Evolutionary conservation across 2,329 filamentous ascomycete species (phyloP), one percentile per base, ranked within the genome.

Genomic region (Fusarium phyllophilum): DNA sequence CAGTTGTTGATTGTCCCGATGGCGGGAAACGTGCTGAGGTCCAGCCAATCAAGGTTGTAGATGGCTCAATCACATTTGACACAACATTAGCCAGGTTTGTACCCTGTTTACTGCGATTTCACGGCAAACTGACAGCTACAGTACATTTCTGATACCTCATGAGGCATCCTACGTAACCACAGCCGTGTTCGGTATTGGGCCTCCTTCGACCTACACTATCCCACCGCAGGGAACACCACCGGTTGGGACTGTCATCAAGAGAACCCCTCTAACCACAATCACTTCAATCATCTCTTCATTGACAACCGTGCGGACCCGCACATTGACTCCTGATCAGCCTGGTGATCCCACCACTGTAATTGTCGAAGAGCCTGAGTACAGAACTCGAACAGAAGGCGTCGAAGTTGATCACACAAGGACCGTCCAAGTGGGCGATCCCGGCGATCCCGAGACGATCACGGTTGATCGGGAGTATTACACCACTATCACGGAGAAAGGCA

Each of bases 31-130:
- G 60, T 13, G 31, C 67, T 8, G 38, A 68, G 12, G 12, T 62
- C 1, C 66, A 68, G 18, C 66, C 66, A 24, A 56, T 68, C 9
- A n/a, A 44, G 13, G 33, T 68, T 11, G 49, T 68, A 8, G 52
- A 68, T 8, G 66, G 66, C 26, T 68, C 64, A 22, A 48, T 33
- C 8, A 68, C 66, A 8, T 68, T 54, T 7, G 49, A 69, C 13
- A 54, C 65, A 12, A 63, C 49, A 13, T 51, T 68, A 20, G 61
- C 64, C 3, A 54, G 57, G 66, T 68, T 29, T 36, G 34, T 24
- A 2, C 2, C 2, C 39, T 8, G 10, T 4, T 17, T 1, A 29
- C 20, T 29, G 3, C 24, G 2, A 2, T 15, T 2, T 17, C 0
- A 10, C 13, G 2, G 17, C 2, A 20, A 24, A n/a, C 42, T 68